These are phyloP conservation scores for Discostella stelligeroides DNA, from an alignment of 108 stramenopile species.

Conservation along the genomic window DNA sequence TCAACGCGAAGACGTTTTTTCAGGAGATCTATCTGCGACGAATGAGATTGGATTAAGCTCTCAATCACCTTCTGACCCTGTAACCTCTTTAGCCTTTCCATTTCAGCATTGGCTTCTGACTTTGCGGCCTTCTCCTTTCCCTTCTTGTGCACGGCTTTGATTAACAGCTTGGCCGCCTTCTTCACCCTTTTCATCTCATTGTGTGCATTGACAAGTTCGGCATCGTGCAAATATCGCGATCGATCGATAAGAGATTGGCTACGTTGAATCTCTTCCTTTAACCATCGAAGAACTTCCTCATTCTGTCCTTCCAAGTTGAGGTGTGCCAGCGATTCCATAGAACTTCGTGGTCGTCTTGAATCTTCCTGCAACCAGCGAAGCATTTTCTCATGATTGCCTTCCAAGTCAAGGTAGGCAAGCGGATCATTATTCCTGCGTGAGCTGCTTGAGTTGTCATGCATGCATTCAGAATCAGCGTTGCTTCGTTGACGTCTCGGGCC, in stretches of 20 bases:
- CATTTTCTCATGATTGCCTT: not conserved
- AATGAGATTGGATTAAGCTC: constrained; percentile 41
- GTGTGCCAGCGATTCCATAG: constrained; percentile 10
- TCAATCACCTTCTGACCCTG: constrained; percentile 37
- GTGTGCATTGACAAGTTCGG: constrained; percentile 40
- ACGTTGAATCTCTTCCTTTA: constrained; percentile 48
- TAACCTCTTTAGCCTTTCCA: constrained; percentile 31
- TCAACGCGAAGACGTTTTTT: constrained; percentile 19
- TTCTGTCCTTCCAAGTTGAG: constrained; percentile 32
- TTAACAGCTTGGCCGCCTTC: constrained; percentile 44
- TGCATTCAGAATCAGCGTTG: constrained; percentile 5
- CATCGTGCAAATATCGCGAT: constrained; percentile 41
- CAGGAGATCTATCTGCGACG: constrained; percentile 34
- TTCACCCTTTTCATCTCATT: constrained; percentile 44
- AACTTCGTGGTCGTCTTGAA: constrained; percentile 20
- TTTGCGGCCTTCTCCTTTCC: constrained; percentile 45
- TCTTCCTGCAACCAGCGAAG: not conserved
- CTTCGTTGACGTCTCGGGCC: constrained; percentile 22
- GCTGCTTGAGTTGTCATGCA: not conserved
- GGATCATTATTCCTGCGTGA: too few species aligned
- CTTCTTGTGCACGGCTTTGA: constrained; percentile 49
- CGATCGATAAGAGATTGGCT: constrained; percentile 41
- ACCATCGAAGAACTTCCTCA: constrained; percentile 48
- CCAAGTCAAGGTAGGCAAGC: not conserved
- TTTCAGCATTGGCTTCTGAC: constrained; percentile 36